Base-by-base conservation (phyloP, 345 rosid genomes). In the Populus davidiana region DNA sequence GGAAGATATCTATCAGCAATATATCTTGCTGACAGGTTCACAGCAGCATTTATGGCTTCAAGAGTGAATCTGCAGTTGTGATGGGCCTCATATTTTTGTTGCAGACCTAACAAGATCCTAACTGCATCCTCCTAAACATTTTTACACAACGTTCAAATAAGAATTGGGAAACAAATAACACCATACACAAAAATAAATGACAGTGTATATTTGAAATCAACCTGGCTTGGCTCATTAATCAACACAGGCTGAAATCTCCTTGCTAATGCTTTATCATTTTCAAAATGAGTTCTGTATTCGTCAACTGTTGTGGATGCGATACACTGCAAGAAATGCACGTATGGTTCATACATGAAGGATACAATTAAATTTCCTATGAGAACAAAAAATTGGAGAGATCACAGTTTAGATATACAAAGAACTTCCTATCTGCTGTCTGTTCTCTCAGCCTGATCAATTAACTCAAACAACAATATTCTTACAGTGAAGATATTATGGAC, bases 1-100 rank as follows among this genome's bases (percentile, higher is more conserved):
- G 98, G 99, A 83, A 96, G 98, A 87, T 87, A 86, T 78, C 99
- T 90, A 79, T 96, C 99, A 49, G 97, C 82, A 35, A 96, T 91
- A 73, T 96, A 96, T 80, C 98, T 89, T 63, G 97, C 85, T 54
- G 98, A 91, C 70, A 93, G 87, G 79, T 88, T 76, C 52, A 96
- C 99, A 62, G 99, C 99, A 69, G 96, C 97, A 89, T 91, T 88
- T 82, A 96, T 85, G 50, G 99, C 99, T 85, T 96, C 95, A 72
- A 79, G 75, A 2, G 97, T 88, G 74, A 88, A 96, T 77, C 78
- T 87, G 89, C 99, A 93, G 41, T 89, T 90, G 90, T 96, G 99
- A 84, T 96, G 89, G 59, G 88, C 86, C 87, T 96, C 99, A 50
- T 96, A 93, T 83, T 92, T 96, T 83, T 92, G 90, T 61, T 90